Evolutionary conservation across 345 rosid species (phyloP), one percentile per base, ranked within the genome.

Genomic region (Citrus cavaleriei): DNA sequence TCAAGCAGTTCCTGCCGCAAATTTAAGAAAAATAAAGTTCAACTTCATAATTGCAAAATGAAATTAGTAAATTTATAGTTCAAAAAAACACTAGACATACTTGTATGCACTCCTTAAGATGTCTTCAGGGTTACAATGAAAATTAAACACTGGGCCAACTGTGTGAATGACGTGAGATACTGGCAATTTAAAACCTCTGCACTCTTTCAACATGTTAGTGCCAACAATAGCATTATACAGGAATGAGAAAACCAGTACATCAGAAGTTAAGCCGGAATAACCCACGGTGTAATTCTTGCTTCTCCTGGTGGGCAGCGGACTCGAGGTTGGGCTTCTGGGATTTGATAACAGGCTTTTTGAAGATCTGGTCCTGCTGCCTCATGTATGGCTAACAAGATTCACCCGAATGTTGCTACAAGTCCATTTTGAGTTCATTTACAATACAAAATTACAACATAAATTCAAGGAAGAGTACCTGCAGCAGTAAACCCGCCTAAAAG

Each of bases 401-500:
- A 74, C 13, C 30, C 22, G 21, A 77, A 70, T 49, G 28, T 62
- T 68, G 38, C 7, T 54, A 32, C 77, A 61, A 24, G 14, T 35
- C 28, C 13, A 34, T n/a, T 21, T 49, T 54, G 18, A 63, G 21
- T 10, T 46, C 49, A 49, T 10, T 46, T 21, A 30, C 7, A 32
- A 1, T 7, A 65, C 21, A 9, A 34, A 38, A 2, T 16, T 4
- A 74, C 6, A 32, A 28, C 32, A 78, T 1, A 57, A 19, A 38
- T 32, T 30, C 9, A 37, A 18, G 46, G 6, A 40, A 22, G 54
- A 28, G 1, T 79, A 90, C 98, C 98, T 86, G 94, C 92, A 81
- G 91, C 98, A 0, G 94, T 93, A 58, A 92, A 93, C 80, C 91
- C 94, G 67, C 97, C 98, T 65, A 91, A 92, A 66, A 93, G 83